phyloP scores from a whole-genome alignment of 345 rosid species.

The Lagerstroemia speciosa region DNA sequence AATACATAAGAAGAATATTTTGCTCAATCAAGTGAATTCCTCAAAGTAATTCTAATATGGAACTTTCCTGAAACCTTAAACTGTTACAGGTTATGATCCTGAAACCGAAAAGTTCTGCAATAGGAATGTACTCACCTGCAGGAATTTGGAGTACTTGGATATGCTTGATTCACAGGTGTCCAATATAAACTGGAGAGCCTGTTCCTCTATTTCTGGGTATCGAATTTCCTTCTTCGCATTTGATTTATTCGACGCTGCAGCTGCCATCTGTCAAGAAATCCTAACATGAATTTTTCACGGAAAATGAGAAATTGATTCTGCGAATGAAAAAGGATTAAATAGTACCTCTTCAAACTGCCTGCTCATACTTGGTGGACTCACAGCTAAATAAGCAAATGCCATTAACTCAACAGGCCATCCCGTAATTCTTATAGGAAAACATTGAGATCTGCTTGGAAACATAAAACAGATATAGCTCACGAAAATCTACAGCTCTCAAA shows the following conservation, averaged over 20 bases:
- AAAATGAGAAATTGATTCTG: neutral
- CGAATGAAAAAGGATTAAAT: neutral
- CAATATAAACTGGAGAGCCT: constrained; percentile 61
- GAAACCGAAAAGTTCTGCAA: neutral
- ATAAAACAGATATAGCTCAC: neutral
- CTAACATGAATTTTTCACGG: constrained; percentile 2
- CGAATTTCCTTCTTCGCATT: constrained; percentile 42
- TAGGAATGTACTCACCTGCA: constrained; percentile 46
- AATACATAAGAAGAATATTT: neutral
- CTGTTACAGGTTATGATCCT: neutral
- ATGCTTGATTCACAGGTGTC: constrained; percentile 82
- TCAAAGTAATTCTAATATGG: neutral
- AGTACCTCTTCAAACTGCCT: constrained; percentile 73
- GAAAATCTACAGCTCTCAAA: neutral
- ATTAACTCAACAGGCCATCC: constrained; percentile 92
- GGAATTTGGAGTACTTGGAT: constrained; percentile 70
- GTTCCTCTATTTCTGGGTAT: constrained; percentile 70
- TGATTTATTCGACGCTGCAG: constrained; percentile 73
- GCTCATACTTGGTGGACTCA: constrained; percentile 82
- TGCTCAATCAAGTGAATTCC: neutral
- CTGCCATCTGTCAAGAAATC: constrained; percentile 61
- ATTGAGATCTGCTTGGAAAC: constrained; percentile 47
- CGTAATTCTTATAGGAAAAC: constrained; percentile 73
- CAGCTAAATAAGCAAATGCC: constrained; percentile 81
- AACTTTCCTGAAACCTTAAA: neutral